These are phyloP conservation scores for Cadophora sp. DNA, from an alignment of 2,329 filamentous ascomycete species.

Conservation along the genomic window DNA sequence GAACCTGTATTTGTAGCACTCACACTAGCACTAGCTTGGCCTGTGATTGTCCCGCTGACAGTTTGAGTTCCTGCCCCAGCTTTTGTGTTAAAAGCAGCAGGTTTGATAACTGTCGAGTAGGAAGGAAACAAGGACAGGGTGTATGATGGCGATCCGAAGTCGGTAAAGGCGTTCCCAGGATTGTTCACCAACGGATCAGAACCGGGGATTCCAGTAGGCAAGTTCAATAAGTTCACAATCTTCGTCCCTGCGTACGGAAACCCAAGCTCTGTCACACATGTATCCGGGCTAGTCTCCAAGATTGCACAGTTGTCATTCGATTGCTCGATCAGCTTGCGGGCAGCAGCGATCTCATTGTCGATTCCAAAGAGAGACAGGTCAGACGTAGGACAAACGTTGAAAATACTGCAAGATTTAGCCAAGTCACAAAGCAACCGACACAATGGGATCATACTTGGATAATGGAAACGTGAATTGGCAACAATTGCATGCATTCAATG, in stretches of 20 bases:
- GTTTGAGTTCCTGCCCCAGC: conserved; percentile 6
- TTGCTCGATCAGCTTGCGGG: not conserved
- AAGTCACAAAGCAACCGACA: too few relatives aligned
- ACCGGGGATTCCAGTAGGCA: conserved; percentile 25
- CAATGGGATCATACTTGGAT: conserved; percentile 19
- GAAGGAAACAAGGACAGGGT: conserved; percentile 20
- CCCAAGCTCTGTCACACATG: conserved; percentile 18
- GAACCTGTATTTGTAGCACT: not conserved
- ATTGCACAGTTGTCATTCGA: conserved; percentile 26
- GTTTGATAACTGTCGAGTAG: conserved; percentile 27
- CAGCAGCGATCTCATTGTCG: conserved; percentile 6
- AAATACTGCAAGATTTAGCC: conserved; percentile 17
- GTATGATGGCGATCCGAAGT: conserved; percentile 17
- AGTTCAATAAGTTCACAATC: conserved; percentile 23
- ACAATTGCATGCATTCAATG: conserved; percentile 18
- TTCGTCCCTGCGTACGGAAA: conserved; percentile 17
- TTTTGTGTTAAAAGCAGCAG: conserved; percentile 31
- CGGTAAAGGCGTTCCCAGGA: conserved; percentile 28
- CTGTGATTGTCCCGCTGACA: conserved; percentile 11
- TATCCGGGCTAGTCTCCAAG: conserved; percentile 18
- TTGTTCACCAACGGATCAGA: conserved; percentile 24
- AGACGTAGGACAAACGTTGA: conserved; percentile 25
- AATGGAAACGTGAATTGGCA: conserved; percentile 18
- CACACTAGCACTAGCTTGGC: not conserved
- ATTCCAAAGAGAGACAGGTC: conserved; percentile 23